Evolutionary conservation across 1,139 yeast species (phyloP), one percentile per base, ranked within the genome.

Genomic region (Citeromyces hawaiiensis): DNA sequence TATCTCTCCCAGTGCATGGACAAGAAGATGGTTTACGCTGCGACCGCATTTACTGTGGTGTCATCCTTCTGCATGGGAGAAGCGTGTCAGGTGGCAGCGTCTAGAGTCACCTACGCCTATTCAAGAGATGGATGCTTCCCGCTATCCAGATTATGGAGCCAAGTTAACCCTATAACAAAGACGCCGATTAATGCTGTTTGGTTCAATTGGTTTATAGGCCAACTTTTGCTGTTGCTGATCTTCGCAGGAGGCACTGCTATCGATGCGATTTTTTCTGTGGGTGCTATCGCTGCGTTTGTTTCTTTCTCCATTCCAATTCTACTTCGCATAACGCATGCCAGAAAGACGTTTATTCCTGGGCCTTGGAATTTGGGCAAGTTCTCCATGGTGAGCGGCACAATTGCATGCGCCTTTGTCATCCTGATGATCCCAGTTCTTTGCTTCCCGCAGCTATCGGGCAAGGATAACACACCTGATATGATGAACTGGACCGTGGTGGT

Each of bases 401-500:
- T 61, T n/a, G 64, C 68, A 1, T 52, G 47, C 39, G 61, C 70
- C 2, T 73, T 69, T 53, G 85, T 79, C 3, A 43, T 60, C 1
- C 60, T 77, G 29, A 78, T 80, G 78, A 66, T 76, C 41, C 85
- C 85, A 32, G 70, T 79, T 42, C 65, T 79, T 50, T 74, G 82
- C 52, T 72, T 78, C 71, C 86, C 86, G 39, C 63, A 67, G 41
- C 64, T 61, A 27, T 62, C 55, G 41, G 83, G 82, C 13, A 56
- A 59, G n/a, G 51, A 63, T 43, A 53, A 70, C 45, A 61, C 64
- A 7, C 57, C 70, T 4, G 66, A 67, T 21, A 48, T 48, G 27
- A 79, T 79, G 87, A 80, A 79, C 57, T 79, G 85, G 83, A 81
- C 87, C 1, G 70, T 63, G 15, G 67, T 78, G 30, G 85, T 79